These are phyloP conservation scores for Ulota crispa DNA, from an alignment of 225 moss, liverwort and hornwort genomes.

Conservation along the genomic window DNA sequence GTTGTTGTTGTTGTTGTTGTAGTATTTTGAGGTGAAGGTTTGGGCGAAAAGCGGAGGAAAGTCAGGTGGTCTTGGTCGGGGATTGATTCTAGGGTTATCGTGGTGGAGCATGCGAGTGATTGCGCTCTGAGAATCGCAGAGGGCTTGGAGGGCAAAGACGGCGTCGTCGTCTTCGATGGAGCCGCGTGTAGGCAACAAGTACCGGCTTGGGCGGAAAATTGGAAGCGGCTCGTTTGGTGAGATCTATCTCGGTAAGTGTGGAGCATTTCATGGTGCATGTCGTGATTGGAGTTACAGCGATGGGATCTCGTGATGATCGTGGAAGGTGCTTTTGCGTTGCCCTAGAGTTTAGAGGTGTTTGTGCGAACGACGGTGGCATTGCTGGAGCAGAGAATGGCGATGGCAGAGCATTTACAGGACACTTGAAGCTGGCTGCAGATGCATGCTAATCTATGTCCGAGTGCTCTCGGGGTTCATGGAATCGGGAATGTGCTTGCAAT, in stretches of 20 bases:
- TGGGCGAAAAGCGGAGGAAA: not conserved
- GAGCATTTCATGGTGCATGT: not conserved
- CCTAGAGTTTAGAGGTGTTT: not conserved
- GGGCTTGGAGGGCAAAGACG: conserved; percentile 24
- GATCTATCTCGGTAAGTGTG: conserved; percentile 76
- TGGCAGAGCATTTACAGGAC: not conserved
- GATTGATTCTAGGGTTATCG: conserved; percentile 27
- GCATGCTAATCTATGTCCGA: not conserved
- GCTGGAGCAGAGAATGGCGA: not conserved
- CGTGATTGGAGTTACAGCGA: not conserved
- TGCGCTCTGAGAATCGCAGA: not conserved
- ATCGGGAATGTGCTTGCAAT: not conserved
- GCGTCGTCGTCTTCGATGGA: conserved; percentile 68
- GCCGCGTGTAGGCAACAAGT: conserved; percentile 95
- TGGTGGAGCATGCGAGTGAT: conserved; percentile 40
- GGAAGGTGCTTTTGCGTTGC: not conserved
- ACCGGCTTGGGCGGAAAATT: conserved; percentile 86
- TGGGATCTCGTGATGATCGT: not conserved
- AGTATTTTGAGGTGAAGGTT: not conserved
- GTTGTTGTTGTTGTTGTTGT: no score
- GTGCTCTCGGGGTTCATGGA: not conserved
- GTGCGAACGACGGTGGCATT: not conserved
- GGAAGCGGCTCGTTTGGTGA: conserved; percentile 78
- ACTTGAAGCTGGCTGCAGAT: not conserved
- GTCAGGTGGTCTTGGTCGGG: not conserved